These are phyloP conservation scores for Pisolithus microcarpus DNA, from an alignment of 768 basidiomycete species.

Conservation along the genomic window DNA sequence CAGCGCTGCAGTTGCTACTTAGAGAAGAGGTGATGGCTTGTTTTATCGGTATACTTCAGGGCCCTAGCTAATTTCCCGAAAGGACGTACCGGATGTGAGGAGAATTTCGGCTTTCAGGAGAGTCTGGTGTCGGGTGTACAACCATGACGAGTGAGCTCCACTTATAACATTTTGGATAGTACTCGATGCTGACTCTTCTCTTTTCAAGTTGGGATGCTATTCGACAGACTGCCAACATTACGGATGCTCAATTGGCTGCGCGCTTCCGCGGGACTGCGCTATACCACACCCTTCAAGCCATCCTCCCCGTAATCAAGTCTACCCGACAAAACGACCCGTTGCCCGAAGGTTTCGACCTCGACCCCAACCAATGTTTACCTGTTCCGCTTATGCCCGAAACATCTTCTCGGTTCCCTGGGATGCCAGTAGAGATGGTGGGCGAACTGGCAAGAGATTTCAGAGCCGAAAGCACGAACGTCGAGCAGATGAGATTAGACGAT, in stretches of 20 bases:
- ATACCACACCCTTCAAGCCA: slow-evolving; percentile 53
- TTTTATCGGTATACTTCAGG: background rate
- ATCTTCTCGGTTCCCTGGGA: slow-evolving; percentile 65
- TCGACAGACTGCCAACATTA: slow-evolving; percentile 63
- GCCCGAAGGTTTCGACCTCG: slow-evolving; percentile 44
- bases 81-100: slow-evolving; percentile 69
- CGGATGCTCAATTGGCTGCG: slow-evolving; percentile 68
- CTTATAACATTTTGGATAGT: background rate
- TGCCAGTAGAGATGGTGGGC: slow-evolving; percentile 58
- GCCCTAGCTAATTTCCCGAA: background rate
- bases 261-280: slow-evolving; percentile 71
- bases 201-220: slow-evolving; percentile 67
- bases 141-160: slow-evolving; percentile 74
- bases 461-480: slow-evolving; percentile 52
- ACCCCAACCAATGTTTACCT: slow-evolving; percentile 51
- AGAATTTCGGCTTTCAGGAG: slow-evolving; percentile 62
- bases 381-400: slow-evolving; percentile 56
- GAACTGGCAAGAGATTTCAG: slow-evolving; percentile 54
- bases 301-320: slow-evolving; percentile 30
- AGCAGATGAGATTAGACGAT: slow-evolving; percentile 47
- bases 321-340: slow-evolving; percentile 26
- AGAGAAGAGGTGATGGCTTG: slow-evolving; percentile 38
- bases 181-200: background rate
- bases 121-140: slow-evolving; percentile 83
- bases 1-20: slow-evolving; percentile 60